Conservation (phyloP, 257 asterid genomes). For the Solanum acaule region DNA sequence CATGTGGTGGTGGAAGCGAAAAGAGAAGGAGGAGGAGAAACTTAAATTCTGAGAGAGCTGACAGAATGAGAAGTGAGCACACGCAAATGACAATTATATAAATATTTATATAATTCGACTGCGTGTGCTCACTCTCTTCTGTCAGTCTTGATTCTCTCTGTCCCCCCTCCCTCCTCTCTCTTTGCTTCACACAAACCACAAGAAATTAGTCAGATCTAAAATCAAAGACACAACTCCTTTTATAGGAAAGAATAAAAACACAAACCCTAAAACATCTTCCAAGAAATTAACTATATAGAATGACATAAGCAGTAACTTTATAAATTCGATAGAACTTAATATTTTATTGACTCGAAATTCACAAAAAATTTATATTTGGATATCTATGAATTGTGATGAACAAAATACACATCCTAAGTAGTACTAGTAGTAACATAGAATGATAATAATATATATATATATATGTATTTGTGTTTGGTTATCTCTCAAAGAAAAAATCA, state of each 20-base stretch:
- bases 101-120: constrained; percentile 23
- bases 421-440: neutral
- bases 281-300: neutral
- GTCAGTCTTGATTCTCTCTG: constrained; percentile 24
- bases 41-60: neutral
- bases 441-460: neutral
- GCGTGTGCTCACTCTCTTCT: constrained; percentile 61
- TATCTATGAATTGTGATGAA: neutral
- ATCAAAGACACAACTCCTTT: constrained; percentile 4
- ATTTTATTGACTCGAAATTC: neutral
- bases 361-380: neutral
- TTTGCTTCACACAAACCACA: neutral
- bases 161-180: neutral
- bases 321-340: neutral
- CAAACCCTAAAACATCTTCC: neutral
- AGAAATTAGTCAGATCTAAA: constrained; percentile 15
- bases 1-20: neutral
- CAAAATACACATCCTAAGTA: neutral
- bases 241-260: neutral
- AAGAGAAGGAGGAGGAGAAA: neutral
- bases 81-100: constrained; percentile 19
- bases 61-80: constrained; percentile 48
- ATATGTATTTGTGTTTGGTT: neutral
- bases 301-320: neutral
- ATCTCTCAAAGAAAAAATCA: too few relatives aligned